A percentile compares a stretch with the other conserved stretches of the same genome.
phyloP scores from a whole-genome alignment of 805 yeast genomes.

The Metschnikowia colocasiae region DNA sequence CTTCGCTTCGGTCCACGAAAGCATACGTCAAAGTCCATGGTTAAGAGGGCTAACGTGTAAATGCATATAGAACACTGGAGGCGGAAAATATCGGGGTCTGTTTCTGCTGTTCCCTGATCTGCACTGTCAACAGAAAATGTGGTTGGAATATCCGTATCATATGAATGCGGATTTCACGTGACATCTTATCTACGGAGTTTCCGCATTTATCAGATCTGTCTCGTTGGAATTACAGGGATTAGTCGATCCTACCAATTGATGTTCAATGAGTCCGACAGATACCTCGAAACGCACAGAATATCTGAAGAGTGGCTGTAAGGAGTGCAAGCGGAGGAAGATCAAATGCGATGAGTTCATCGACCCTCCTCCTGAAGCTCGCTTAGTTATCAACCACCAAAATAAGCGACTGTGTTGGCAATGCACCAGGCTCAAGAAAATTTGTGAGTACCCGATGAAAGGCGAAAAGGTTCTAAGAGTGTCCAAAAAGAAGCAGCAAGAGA shows the following conservation, averaged over 20 bases:
- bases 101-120: too few species aligned
- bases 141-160: not conserved
- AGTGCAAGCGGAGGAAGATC: conserved; percentile 42
- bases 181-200: not conserved
- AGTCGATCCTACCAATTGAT: not conserved
- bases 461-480: conserved; percentile 29
- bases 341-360: conserved; percentile 34
- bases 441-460: conserved; percentile 35
- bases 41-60: too few species aligned
- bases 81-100: too few species aligned
- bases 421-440: conserved; percentile 29
- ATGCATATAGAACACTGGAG: too few species aligned
- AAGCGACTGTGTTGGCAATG: conserved; percentile 36
- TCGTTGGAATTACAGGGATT: not conserved
- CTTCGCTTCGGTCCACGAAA: not conserved
- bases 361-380: conserved; percentile 16
- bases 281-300: conserved; percentile 21
- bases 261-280: not conserved
- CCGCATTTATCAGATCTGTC: not conserved
- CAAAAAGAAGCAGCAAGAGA: not conserved
- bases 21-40: not conserved
- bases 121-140: not conserved
- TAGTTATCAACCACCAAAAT: conserved; percentile 16
- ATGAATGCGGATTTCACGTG: not conserved
- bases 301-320: conserved; percentile 39